Conservation (phyloP, 2,329 filamentous ascomycete genomes). For the Trichoderma afroharzianum region DNA sequence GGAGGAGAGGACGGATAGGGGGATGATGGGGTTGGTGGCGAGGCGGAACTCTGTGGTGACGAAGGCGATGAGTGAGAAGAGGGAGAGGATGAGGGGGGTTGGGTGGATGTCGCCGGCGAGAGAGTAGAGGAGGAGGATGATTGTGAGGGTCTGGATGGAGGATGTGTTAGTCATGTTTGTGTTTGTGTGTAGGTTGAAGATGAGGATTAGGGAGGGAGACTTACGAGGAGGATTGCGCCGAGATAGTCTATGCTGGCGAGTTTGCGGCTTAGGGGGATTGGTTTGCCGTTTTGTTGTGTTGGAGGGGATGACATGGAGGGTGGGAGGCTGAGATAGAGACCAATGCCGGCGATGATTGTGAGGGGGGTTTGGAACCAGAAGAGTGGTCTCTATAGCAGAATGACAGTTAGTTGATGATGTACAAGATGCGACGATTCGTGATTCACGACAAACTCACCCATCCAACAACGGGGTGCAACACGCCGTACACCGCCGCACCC, state of each 20-base stretch:
- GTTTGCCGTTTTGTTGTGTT: not conserved
- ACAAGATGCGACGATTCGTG: not conserved
- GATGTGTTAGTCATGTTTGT: conserved; percentile 7
- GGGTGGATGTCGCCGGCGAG: conserved; percentile 61
- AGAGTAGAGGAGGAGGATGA: conserved; percentile 69
- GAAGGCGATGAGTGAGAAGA: conserved; percentile 50
- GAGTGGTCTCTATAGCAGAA: conserved; percentile 56
- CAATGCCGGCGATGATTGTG: conserved; percentile 56
- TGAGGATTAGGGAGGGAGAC: conserved; percentile 20
- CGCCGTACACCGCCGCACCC: conserved; percentile 67
- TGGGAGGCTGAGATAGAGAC: conserved; percentile 65
- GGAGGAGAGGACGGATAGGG: conserved; percentile 64
- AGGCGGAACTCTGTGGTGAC: conserved; percentile 60
- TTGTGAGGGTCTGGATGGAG: conserved; percentile 50
- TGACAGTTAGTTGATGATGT: not conserved
- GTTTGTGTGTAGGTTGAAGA: not conserved
- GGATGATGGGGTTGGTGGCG: conserved; percentile 69
- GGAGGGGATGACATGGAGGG: not conserved
- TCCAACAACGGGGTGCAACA: conserved; percentile 58
- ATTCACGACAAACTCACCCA: conserved; percentile 53
- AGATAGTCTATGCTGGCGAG: conserved; percentile 62
- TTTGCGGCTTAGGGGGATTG: not conserved
- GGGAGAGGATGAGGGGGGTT: conserved; percentile 58
- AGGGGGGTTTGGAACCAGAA: conserved; percentile 71
- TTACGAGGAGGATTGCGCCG: conserved; percentile 63